Evolutionary conservation across 2,329 filamentous ascomycete genomes (phyloP), one percentile per base, ranked within the genome.

Genomic region (Ceratocystis huliohia): DNA sequence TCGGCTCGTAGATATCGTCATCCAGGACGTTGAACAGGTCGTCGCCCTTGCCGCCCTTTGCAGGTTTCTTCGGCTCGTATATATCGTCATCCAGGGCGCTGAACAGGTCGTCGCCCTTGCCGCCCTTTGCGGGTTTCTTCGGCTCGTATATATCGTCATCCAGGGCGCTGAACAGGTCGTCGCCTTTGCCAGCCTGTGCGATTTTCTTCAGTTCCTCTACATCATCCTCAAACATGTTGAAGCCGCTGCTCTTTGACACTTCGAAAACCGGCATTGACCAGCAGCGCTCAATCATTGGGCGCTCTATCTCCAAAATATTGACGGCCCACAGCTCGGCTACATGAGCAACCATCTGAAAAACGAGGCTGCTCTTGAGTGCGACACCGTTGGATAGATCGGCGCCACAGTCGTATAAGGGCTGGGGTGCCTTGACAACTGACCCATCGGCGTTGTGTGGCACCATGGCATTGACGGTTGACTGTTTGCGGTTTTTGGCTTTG

Each of bases 281-380:
- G 64, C 66, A 68, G 56, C 28, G 44, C 33, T 68, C 53, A 3
- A 56, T 10, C 17, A 72, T 53, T 0, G 71, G 70, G 2, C 69
- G 53, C 17, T 67, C 65, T 15, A 68, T 64, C 25, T 66, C 70
- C 63, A 72, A 71, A 30, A 73, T 67, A 15, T 70, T 70, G 30
- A 65, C 61, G 22, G 64, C 69, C 72, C 72, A 73, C 68, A 65
- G 71, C 64, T 73, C 68, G 0, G 72, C 72, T 45, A 71, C 72
- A 59, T 72, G 73, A 0, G 69, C 72, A 17, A 69, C 65, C 2
- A 73, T 67, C 41, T 70, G 71, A 63, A 73, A 73, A 65, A 69
- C 66, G 53, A 73, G 73, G 57, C 73, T 71, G 1, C 71, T 72
- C 10, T 62, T 68, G 48, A 73, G 66, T 25, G 70, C 67, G 8